Conservation (phyloP, 2,329 filamentous ascomycete species). For the Aspergillus novofumigatus region DNA sequence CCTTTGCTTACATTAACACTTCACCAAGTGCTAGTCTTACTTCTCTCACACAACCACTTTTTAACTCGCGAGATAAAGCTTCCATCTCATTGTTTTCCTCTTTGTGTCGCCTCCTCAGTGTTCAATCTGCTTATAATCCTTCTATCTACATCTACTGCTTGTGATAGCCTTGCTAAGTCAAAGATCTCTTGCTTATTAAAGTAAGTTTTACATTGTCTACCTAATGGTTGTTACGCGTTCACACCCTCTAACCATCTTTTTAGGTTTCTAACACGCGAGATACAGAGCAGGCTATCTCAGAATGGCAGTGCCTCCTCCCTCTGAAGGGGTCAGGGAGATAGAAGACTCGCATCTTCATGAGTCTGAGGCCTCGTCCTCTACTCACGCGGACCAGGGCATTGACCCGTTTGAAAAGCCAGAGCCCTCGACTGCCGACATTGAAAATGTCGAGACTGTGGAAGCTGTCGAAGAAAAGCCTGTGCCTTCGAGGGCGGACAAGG, state of each 20-base stretch:
- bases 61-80: not conserved
- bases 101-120: not conserved
- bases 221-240: not conserved
- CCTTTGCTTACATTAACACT: not conserved
- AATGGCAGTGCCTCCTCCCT: conserved; percentile 17
- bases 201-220: not conserved
- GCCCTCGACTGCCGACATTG: conserved; percentile 18
- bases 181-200: not conserved
- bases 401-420: conserved; percentile 20
- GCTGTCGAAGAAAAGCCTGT: no score
- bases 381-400: conserved; percentile 25
- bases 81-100: conserved; percentile 1
- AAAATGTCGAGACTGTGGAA: conserved; percentile 19
- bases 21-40: not conserved
- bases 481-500: not conserved
- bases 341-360: conserved; percentile 23
- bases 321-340: conserved; percentile 14
- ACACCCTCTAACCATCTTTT: not conserved
- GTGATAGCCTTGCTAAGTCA: not conserved
- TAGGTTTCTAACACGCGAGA: not conserved
- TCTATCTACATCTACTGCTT: conserved; percentile 1
- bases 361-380: conserved; percentile 31
- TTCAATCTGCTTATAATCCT: not conserved
- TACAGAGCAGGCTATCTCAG: not conserved
- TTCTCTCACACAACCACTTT: not conserved